Evolutionary conservation across 2,329 filamentous ascomycete species (phyloP).

Genomic region (Scedosporium minutisporum): DNA sequence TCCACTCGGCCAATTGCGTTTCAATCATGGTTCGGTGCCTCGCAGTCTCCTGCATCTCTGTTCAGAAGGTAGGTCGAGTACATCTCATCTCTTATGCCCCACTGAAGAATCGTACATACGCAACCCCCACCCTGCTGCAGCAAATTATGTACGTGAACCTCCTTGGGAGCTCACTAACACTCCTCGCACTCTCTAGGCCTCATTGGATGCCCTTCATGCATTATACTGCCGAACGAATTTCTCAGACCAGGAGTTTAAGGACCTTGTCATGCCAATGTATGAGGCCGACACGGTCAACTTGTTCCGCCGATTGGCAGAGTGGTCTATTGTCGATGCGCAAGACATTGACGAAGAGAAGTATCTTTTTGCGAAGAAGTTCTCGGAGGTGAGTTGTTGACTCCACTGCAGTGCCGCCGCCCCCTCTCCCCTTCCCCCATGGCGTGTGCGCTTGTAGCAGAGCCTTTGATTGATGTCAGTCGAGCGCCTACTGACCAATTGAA

Average conservation of each 20-base stretch:
- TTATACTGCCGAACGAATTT: slow-evolving; percentile 69
- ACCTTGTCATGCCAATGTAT: slow-evolving; percentile 73
- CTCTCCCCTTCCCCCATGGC: slow-evolving; percentile 6
- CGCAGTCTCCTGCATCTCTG: slow-evolving; percentile 56
- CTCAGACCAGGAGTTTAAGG: slow-evolving; percentile 66
- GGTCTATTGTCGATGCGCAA: slow-evolving; percentile 68
- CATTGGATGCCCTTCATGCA: slow-evolving; percentile 74
- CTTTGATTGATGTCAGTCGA: not conserved
- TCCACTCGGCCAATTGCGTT: slow-evolving; percentile 62
- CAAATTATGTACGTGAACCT: slow-evolving; percentile 2
- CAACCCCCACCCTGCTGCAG: slow-evolving; percentile 4
- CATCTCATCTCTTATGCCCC: not conserved
- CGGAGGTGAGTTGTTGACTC: slow-evolving; percentile 53
- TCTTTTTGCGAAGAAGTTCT: slow-evolving; percentile 83
- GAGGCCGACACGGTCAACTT: slow-evolving; percentile 60
- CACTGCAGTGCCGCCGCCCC: not conserved
- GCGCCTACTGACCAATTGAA: not conserved
- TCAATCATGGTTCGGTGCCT: slow-evolving; percentile 62
- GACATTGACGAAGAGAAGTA: slow-evolving; percentile 90
- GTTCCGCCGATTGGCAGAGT: slow-evolving; percentile 65
- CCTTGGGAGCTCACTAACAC: slow-evolving; percentile 3
- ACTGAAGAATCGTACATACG: slow-evolving; percentile 3
- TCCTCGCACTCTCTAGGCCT: slow-evolving; percentile 41
- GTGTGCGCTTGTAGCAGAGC: not conserved
- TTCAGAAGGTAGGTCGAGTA: slow-evolving; percentile 53